Percentiles rank a stretch among this genome's conserved stretches.
Evolutionary conservation across 345 rosid species (phyloP).

Genomic region (Brassica carinata): DNA sequence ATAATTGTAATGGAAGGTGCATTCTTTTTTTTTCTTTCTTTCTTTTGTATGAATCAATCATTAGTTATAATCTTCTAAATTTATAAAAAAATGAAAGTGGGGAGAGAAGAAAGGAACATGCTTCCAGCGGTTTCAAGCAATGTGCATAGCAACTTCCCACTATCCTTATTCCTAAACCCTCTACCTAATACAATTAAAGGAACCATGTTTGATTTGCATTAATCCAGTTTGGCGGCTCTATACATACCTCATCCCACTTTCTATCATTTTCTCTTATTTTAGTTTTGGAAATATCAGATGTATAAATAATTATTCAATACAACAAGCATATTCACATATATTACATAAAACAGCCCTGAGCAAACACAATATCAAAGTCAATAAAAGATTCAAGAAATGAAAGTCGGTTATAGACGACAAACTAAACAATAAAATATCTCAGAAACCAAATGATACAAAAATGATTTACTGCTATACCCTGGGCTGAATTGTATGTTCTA

Average conservation of each 20-base stretch:
- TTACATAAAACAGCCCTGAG: background rate
- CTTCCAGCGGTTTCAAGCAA: constrained; percentile 31
- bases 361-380: background rate
- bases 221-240: background rate
- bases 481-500: background rate
- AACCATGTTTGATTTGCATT: background rate
- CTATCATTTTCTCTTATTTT: background rate
- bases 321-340: background rate
- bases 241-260: background rate
- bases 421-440: constrained; percentile 6
- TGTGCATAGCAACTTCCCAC: constrained; percentile 35
- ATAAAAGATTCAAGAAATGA: constrained; percentile 9
- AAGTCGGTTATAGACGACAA: constrained; percentile 26
- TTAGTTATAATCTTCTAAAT: constrained; percentile 4
- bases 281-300: background rate
- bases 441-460: constrained; percentile 6
- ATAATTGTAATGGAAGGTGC: constrained; percentile 38
- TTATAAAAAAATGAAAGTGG: background rate
- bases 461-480: background rate
- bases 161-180: constrained; percentile 8
- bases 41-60: background rate
- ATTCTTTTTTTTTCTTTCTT: background rate
- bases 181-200: constrained; percentile 7
- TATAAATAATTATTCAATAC: background rate
- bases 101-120: constrained; percentile 33